A percentile compares a stretch with the other conserved stretches of the same genome.
Evolutionary conservation across 352 stramenopile species (phyloP).

Genomic region (Thraustotheca clavata): DNA sequence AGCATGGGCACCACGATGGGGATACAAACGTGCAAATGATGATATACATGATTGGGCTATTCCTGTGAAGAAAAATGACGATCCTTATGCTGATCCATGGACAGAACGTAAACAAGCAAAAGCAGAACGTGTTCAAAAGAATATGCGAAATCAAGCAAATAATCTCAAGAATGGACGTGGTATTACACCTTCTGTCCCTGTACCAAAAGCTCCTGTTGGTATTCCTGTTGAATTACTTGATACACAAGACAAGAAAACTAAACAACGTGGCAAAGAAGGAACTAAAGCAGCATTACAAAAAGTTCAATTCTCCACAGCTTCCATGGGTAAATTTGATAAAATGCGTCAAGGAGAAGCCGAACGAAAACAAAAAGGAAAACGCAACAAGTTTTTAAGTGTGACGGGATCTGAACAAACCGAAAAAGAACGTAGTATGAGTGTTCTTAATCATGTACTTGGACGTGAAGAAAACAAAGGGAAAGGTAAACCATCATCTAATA

Average conservation of each 20-base stretch:
- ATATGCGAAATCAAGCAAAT: constrained; percentile 74
- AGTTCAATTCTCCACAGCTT: constrained; percentile 90
- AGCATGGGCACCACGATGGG: constrained; percentile 90
- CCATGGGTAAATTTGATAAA: constrained; percentile 93
- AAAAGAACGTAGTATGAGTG: constrained; percentile 76
- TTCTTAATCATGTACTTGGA: constrained; percentile 60
- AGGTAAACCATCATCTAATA: constrained; percentile 43
- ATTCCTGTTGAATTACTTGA: constrained; percentile 88
- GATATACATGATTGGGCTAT: constrained; percentile 91
- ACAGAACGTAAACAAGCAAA: constrained; percentile 91
- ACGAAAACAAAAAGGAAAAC: constrained; percentile 78
- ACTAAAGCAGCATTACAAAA: constrained; percentile 83
- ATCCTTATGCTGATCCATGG: constrained; percentile 87
- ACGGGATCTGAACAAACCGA: constrained; percentile 61
- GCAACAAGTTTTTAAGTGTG: constrained; percentile 70
- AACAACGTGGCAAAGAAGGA: constrained; percentile 85
- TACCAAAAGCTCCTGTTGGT: constrained; percentile 45
- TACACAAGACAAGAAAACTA: constrained; percentile 54
- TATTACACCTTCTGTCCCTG: constrained; percentile 38
- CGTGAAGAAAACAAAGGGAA: constrained; percentile 74
- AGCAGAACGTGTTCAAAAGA: constrained; percentile 87
- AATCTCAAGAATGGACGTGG: constrained; percentile 65
- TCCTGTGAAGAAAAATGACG: constrained; percentile 89
- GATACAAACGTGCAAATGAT: constrained; percentile 82
- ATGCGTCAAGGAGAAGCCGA: constrained; percentile 88